Percentiles rank a stretch among this genome's conserved stretches.
phyloP scores from a whole-genome alignment of 148 eudicot genomes.

The Fagopyrum homotropicum region DNA sequence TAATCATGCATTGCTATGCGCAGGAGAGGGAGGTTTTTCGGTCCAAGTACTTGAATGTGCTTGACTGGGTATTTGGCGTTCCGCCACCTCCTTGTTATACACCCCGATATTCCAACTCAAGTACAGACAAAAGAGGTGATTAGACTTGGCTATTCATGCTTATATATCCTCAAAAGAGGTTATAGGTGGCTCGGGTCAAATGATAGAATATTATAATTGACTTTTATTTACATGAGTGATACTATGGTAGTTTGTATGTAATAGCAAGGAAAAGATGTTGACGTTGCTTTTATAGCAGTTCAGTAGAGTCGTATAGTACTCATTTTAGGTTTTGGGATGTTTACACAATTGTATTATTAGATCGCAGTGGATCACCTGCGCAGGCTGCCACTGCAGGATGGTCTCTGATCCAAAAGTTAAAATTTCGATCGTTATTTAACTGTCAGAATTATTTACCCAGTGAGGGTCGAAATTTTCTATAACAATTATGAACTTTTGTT shows the following conservation, averaged over 20 bases:
- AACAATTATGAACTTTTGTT: too few species aligned
- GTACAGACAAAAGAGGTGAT: neutral
- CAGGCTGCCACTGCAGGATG: too few species aligned
- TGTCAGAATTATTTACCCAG: too few species aligned
- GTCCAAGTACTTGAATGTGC: conserved; percentile 92
- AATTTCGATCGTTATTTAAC: too few species aligned
- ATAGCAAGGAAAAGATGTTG: neutral
- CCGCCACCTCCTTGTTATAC: conserved; percentile 77
- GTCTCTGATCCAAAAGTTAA: too few species aligned
- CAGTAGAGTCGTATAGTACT: neutral
- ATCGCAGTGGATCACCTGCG: too few species aligned
- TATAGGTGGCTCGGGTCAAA: neutral
- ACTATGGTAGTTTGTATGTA: neutral
- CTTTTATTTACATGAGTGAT: neutral
- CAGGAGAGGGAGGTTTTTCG: conserved; percentile 90
- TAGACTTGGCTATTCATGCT: neutral
- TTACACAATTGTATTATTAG: too few species aligned
- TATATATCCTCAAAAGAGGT: neutral
- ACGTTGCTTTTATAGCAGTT: neutral
- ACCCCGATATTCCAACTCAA: conserved; percentile 29
- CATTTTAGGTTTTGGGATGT: neutral
- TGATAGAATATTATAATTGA: neutral
- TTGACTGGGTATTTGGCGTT: conserved; percentile 98
- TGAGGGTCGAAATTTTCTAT: too few species aligned
- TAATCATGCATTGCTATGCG: conserved; percentile 96